phyloP scores from a whole-genome alignment of 1,284 basidiomycete genomes.

The Cutaneotrichosporon dermatis region DNA sequence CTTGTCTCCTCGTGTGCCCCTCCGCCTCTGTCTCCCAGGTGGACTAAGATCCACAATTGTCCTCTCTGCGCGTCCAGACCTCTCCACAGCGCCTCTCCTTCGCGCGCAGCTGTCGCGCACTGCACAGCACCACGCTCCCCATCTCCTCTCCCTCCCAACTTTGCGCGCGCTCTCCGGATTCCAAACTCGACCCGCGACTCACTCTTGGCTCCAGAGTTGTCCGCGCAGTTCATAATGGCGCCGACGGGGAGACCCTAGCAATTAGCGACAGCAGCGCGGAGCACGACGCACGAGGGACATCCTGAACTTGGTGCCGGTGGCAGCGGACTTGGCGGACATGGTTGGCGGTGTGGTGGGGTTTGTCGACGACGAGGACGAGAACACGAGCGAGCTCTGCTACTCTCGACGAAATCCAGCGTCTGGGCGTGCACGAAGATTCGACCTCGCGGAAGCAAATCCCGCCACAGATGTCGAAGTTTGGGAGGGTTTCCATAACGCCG shows the following conservation, averaged over 20 bases:
- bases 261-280: background rate
- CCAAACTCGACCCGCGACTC: constrained; percentile 17
- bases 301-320: constrained; percentile 90
- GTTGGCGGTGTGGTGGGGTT: constrained; percentile 6
- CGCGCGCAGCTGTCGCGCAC: background rate
- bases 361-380: constrained; percentile 7
- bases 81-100: background rate
- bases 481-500: too few species aligned
- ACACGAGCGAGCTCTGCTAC: too few species aligned
- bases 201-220: constrained; percentile 98
- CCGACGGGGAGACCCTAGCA: constrained; percentile 77
- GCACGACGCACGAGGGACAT: constrained; percentile 62
- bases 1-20: background rate
- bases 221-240: constrained; percentile 98
- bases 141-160: background rate
- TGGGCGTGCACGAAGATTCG: too few species aligned
- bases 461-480: too few species aligned
- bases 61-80: background rate
- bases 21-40: background rate
- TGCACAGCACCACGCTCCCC: background rate
- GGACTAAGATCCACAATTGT: background rate
- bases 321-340: constrained; percentile 6
- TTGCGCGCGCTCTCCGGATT: background rate
- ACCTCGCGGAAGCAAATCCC: too few species aligned
- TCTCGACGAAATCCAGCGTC: too few species aligned